phyloP scores from a whole-genome alignment of 2,329 filamentous ascomycete genomes.

The Claviceps spartinae region DNA sequence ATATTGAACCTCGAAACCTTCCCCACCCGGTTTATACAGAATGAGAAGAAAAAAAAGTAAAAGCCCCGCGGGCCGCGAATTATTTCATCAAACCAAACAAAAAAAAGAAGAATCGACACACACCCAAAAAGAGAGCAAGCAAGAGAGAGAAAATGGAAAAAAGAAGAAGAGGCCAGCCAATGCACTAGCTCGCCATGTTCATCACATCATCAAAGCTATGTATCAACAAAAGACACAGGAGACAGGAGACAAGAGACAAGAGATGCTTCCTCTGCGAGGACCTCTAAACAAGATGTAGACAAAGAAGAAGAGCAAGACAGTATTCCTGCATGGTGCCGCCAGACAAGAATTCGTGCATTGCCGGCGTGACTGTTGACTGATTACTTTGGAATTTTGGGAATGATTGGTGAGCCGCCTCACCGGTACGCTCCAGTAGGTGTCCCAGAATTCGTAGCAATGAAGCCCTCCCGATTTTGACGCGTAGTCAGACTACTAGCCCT shows the following conservation, averaged over 20 bases:
- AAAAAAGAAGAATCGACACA: background rate
- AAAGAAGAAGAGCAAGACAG: no score
- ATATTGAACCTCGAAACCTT: no score
- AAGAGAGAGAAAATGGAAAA: background rate
- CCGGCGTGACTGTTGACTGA: conserved; percentile 13
- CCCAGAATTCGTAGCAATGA: conserved; percentile 19
- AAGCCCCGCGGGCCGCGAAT: background rate
- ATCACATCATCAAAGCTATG: conserved; percentile 13
- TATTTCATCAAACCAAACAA: background rate
- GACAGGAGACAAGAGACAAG: conserved; percentile 2
- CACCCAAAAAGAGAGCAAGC: background rate
- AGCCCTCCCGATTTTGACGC: conserved; percentile 30
- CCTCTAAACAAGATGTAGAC: background rate
- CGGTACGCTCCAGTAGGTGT: conserved; percentile 30
- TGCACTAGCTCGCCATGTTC: conserved; percentile 7
- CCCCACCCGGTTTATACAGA: background rate
- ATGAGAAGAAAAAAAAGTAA: conserved; percentile 1
- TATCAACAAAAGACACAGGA: conserved; percentile 6
- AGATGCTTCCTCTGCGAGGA: background rate
- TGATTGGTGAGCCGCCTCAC: conserved; percentile 21
- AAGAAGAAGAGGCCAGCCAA: background rate
- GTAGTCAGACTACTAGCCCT: conserved; percentile 33
- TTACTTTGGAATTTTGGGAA: no score
- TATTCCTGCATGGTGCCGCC: background rate
- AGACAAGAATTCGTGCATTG: conserved; percentile 6